Conservation (phyloP, 2,329 filamentous ascomycete species). For the Xylaria digitata region DNA sequence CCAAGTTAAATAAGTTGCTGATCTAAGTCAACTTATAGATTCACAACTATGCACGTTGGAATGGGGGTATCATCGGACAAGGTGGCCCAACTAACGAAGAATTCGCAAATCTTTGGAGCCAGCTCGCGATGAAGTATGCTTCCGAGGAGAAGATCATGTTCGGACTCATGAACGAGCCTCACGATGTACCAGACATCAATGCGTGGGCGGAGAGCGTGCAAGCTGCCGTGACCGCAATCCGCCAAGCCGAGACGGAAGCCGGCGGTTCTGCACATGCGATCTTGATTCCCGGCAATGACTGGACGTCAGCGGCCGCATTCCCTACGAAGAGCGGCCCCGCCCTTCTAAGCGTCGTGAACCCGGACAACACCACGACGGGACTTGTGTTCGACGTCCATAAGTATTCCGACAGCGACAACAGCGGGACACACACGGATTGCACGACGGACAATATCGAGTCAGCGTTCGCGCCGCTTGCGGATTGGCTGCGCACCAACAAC, state of each 20-base stretch:
- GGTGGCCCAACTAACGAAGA: constrained; percentile 68
- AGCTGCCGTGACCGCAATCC: constrained; percentile 46
- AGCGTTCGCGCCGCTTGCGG: constrained; percentile 51
- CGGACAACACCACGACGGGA: constrained; percentile 55
- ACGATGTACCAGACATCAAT: constrained; percentile 55
- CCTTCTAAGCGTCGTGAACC: constrained; percentile 56
- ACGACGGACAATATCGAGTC: constrained; percentile 51
- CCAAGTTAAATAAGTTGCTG: background rate
- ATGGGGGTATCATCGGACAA: constrained; percentile 72
- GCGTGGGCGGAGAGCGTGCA: constrained; percentile 63
- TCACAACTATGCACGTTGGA: constrained; percentile 62
- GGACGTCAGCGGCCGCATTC: constrained; percentile 52
- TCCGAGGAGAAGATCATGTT: constrained; percentile 59
- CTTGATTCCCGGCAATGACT: constrained; percentile 63
- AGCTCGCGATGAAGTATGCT: constrained; percentile 64
- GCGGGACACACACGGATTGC: constrained; percentile 48
- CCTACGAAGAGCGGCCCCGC: constrained; percentile 54
- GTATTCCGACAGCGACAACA: constrained; percentile 55
- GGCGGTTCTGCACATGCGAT: constrained; percentile 53
- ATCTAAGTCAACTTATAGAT: constrained; percentile 33
- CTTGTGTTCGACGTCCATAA: constrained; percentile 60
- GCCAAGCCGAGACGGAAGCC: constrained; percentile 31
- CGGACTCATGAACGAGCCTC: constrained; percentile 67
- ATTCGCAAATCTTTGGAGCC: constrained; percentile 67
- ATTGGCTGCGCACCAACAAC: constrained; percentile 51